These are phyloP conservation scores for Polyporus tsugae DNA, from an alignment of 1,284 basidiomycete genomes.

Conservation along the genomic window DNA sequence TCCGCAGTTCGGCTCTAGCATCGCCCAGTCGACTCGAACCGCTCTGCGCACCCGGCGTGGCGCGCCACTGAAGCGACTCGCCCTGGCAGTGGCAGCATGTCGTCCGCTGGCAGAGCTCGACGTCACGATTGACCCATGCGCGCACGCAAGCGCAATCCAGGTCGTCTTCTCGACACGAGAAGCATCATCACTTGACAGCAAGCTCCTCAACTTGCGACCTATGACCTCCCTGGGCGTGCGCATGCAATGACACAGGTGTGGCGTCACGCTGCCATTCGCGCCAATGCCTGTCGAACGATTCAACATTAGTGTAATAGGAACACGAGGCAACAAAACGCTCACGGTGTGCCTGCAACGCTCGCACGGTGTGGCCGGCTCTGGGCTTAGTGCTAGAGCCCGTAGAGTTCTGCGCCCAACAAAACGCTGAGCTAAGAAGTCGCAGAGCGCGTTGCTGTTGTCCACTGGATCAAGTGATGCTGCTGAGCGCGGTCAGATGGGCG, in stretches of 20 bases:
- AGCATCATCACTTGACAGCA: conserved; percentile 24
- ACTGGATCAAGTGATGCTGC: conserved; percentile 10
- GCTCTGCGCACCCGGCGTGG: not conserved
- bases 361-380: conserved; percentile 24
- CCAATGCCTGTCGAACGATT: conserved; percentile 8
- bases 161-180: conserved; percentile 9
- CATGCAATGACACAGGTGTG: conserved; percentile 4
- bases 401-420: conserved; percentile 3
- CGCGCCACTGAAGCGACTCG: not conserved
- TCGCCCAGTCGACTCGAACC: conserved; percentile 5
- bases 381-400: conserved; percentile 6
- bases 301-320: conserved; percentile 3
- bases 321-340: conserved; percentile 24
- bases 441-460: conserved; percentile 3
- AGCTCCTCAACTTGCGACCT: conserved; percentile 5
- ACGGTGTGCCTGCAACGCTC: conserved; percentile 12
- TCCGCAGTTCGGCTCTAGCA: conserved; percentile 8
- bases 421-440: conserved; percentile 2
- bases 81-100: not conserved
- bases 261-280: conserved; percentile 3
- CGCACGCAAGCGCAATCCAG: conserved; percentile 5
- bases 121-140: not conserved
- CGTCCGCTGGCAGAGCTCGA: not conserved
- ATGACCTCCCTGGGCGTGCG: not conserved
- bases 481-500: conserved; percentile 14